A percentile compares a stretch with the other conserved stretches of the same genome.
phyloP scores from a whole-genome alignment of 2,329 filamentous ascomycete species.

The Claviceps citrina region DNA sequence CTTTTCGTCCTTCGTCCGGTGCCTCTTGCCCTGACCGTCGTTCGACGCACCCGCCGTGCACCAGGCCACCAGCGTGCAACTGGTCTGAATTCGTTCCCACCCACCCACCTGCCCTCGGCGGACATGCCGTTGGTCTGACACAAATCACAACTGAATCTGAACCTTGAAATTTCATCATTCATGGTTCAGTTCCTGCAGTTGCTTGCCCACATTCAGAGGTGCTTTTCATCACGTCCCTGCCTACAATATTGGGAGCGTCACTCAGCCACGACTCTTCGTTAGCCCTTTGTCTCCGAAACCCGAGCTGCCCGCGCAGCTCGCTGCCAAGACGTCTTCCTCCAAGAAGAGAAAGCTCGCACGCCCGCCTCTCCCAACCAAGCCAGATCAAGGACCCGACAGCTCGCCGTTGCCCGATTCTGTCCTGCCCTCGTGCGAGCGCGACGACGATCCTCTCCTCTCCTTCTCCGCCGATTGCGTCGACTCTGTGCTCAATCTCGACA shows the following conservation, averaged over 20 bases:
- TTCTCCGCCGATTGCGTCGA: slow-evolving; percentile 29
- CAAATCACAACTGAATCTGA: too few species aligned
- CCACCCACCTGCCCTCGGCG: not conserved
- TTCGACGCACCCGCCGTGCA: too few species aligned
- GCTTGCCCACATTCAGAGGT: too few species aligned
- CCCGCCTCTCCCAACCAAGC: slow-evolving; percentile 23
- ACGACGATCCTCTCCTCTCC: slow-evolving; percentile 35
- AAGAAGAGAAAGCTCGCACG: slow-evolving; percentile 56
- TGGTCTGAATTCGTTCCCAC: not conserved
- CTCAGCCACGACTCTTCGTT: slow-evolving; percentile 3
- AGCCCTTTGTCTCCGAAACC: slow-evolving; percentile 11
- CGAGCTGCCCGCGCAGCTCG: slow-evolving; percentile 53
- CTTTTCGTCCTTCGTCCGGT: too few species aligned
- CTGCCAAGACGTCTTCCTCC: slow-evolving; percentile 56
- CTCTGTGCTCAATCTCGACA: slow-evolving; percentile 20
- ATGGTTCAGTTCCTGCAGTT: not conserved
- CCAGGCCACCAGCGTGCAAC: too few species aligned
- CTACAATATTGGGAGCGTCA: slow-evolving; percentile 1
- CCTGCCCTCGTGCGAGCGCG: slow-evolving; percentile 37
- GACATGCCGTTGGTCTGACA: not conserved
- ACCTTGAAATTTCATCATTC: slow-evolving; percentile 1
- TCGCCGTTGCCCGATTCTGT: slow-evolving; percentile 29
- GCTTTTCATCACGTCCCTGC: slow-evolving; percentile 2
- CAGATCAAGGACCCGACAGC: slow-evolving; percentile 21
- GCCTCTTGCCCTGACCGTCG: too few species aligned